phyloP scores from a whole-genome alignment of 768 basidiomycete genomes.

The Psilocybe subaeruginosa region DNA sequence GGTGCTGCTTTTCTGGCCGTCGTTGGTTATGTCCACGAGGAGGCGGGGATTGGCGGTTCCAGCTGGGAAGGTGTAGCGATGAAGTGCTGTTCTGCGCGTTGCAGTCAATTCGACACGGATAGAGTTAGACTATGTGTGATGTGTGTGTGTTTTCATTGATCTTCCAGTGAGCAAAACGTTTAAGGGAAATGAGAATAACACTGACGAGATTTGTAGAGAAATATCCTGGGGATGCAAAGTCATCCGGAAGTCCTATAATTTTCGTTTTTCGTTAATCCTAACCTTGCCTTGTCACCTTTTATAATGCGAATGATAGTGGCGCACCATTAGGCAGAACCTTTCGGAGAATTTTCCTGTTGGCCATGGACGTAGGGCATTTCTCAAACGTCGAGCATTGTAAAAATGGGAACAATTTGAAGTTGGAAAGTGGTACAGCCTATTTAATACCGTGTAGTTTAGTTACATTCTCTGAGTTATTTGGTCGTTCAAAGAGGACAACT shows the following conservation, averaged over 20 bases:
- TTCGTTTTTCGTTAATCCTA: background rate
- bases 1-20: slow-evolving; percentile 56
- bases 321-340: slow-evolving; percentile 54
- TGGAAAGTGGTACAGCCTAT: slow-evolving; percentile 56
- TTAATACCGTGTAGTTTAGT: background rate
- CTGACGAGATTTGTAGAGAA: slow-evolving; percentile 61
- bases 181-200: background rate
- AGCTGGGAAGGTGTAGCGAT: slow-evolving; percentile 59
- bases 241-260: slow-evolving; percentile 53
- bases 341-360: slow-evolving; percentile 46
- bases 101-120: slow-evolving; percentile 64
- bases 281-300: background rate
- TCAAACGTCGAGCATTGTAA: slow-evolving; percentile 53
- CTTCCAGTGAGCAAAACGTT: no score
- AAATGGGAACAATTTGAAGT: slow-evolving; percentile 65
- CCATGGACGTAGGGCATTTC: slow-evolving; percentile 52
- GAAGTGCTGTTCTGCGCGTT: slow-evolving; percentile 60
- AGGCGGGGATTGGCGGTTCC: slow-evolving; percentile 53
- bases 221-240: slow-evolving; percentile 67
- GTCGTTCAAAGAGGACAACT: slow-evolving; percentile 16
- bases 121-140: slow-evolving; percentile 45
- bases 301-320: slow-evolving; percentile 6
- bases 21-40: slow-evolving; percentile 63
- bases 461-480: no score
- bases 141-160: background rate